Percentiles rank a stretch among this genome's conserved stretches.
These are phyloP conservation scores for Fulvia fulva DNA, from an alignment of 2,329 filamentous ascomycete genomes.

Conservation along the genomic window DNA sequence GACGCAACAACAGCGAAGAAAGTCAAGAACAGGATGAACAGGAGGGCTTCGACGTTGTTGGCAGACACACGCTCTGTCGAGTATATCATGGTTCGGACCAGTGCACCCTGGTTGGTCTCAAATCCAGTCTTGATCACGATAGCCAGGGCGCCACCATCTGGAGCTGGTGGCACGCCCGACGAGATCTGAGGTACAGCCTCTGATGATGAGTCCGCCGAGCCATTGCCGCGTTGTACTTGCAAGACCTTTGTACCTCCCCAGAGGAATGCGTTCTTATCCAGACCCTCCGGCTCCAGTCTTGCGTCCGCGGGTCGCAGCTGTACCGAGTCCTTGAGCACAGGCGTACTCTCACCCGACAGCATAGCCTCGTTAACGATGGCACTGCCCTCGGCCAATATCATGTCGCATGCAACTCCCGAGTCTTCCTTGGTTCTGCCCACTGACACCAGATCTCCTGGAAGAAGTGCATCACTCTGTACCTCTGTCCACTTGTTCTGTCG, in stretches of 20 bases:
- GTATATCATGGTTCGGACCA: constrained; percentile 99
- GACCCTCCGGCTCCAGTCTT: constrained; percentile 75
- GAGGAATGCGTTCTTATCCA: constrained; percentile 95
- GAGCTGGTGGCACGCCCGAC: constrained; percentile 76
- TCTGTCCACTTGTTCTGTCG: constrained; percentile 84
- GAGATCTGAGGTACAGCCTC: constrained; percentile 60
- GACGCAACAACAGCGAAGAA: constrained; percentile 95
- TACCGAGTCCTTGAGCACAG: constrained; percentile 91
- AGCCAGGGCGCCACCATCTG: constrained; percentile 90
- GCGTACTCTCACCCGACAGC: constrained; percentile 97
- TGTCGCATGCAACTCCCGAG: constrained; percentile 93
- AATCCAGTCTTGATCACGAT: constrained; percentile 97
- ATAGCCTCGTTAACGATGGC: constrained; percentile 99
- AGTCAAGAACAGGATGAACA: constrained; percentile 95
- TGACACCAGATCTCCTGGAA: constrained; percentile 90
- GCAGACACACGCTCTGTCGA: constrained; percentile 98
- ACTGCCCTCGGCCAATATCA: constrained; percentile 89
- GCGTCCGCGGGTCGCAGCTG: constrained; percentile 83
- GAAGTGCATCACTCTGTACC: constrained; percentile 81
- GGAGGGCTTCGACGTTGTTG: constrained; percentile 91
- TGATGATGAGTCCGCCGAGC: constrained; percentile 63
- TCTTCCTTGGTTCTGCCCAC: constrained; percentile 94
- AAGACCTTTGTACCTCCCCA: constrained; percentile 97
- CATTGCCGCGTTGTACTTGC: constrained; percentile 83
- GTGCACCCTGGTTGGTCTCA: constrained; percentile 94